Evolutionary conservation across 495 filamentous ascomycete species (phyloP).

Genomic region (Apiosordaria backusii): DNA sequence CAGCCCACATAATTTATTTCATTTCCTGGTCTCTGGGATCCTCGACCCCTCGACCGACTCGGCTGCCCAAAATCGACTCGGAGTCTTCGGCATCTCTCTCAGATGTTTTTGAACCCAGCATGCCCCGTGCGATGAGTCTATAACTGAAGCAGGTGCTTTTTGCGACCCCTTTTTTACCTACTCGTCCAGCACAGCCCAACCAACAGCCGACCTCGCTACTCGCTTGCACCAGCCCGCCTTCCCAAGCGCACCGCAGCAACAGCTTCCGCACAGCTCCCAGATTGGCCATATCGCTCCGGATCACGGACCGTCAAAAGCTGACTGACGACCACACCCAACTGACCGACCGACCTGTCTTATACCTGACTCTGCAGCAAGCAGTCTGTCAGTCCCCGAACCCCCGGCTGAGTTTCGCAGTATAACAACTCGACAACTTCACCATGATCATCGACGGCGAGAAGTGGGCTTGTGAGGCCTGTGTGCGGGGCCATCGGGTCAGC

Average conservation of each 20-base stretch:
- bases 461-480: constrained; percentile 90
- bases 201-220: constrained; percentile 4
- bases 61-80: constrained; percentile 17
- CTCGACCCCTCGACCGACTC: constrained; percentile 1
- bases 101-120: constrained; percentile 22
- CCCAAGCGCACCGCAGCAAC: constrained; percentile 12
- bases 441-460: constrained; percentile 91
- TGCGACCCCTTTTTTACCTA: constrained; percentile 29
- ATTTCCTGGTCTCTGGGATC: constrained; percentile 17
- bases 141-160: constrained; percentile 20
- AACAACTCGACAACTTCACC: no score
- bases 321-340: background rate
- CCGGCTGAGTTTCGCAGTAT: no score
- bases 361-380: background rate
- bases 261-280: background rate
- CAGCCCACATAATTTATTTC: constrained; percentile 35
- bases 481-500: constrained; percentile 89
- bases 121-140: constrained; percentile 31
- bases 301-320: constrained; percentile 16
- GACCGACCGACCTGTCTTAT: background rate
- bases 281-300: constrained; percentile 15
- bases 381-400: no score
- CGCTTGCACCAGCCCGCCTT: constrained; percentile 4
- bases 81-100: constrained; percentile 29
- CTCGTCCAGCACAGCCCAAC: constrained; percentile 14